Base-by-base conservation (phyloP, 1,284 basidiomycete species). In the Apiotrichum laibachii region DNA sequence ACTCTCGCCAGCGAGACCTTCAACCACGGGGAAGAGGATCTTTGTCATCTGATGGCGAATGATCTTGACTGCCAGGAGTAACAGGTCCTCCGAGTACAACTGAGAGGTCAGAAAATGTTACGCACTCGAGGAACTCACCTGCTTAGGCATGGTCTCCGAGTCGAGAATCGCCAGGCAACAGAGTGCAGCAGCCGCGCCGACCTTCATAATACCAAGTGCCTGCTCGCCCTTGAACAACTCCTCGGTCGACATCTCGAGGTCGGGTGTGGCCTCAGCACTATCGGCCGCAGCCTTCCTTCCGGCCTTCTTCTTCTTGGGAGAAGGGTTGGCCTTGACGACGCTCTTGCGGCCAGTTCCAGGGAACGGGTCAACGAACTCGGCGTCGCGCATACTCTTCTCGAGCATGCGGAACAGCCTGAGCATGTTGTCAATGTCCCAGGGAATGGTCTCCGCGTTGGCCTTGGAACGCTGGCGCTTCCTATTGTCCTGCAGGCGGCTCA, bases 1-100 rank as follows among this genome's bases (percentile, higher is more conserved):
- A 75, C 73, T 72, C 22, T 72, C 72, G 42, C 84, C 83, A 1
- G 81, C 77, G 21, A 81, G 67, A 2, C 85, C 87, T 70, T 97
- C 92, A 7, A 95, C 85, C 66, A 94, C 90, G 0, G 92, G 91
- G 68, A 94, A 91, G 9, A 97, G 81, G 46, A 92, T 81, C 71
- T 85, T 85, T 1, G 85, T 85, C 26, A 97, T 83, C 60, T 88
- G 86, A 59, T 87, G 87, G 72, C 94, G 93, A 63, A 92, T 81
- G 0, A 86, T 81, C 42, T 80, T 81, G 10, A 97, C 82, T 71
- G 91, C 92, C 0, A 84, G 80, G 0, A 86, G 86, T 57, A 98
- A 88, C 15, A 93, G 80, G 72, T 98, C 94, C 72, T 98, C 94
- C 0, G 93, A 95, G 72, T 90, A 95, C 37, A 91, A 79, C 89